Percentiles rank a stretch among this genome's conserved stretches.
phyloP scores from a whole-genome alignment of 2,329 filamentous ascomycete species.

The Cytospora chrysosperma region DNA sequence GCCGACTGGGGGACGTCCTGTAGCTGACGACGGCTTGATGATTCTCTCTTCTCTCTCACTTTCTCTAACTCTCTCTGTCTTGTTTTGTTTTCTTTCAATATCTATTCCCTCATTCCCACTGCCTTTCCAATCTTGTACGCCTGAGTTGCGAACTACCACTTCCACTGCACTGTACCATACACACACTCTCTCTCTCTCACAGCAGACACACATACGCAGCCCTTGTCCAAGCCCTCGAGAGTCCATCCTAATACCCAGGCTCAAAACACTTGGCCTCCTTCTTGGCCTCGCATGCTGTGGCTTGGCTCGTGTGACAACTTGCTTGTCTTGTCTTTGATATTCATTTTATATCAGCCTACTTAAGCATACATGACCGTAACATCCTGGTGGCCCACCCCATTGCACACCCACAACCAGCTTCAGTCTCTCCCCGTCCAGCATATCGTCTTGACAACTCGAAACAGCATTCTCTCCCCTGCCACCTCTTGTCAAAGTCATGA shows the following conservation, averaged over 20 bases:
- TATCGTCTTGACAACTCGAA: neutral
- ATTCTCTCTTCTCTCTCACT: neutral
- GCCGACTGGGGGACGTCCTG: neutral
- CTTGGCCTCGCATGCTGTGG: constrained; percentile 17
- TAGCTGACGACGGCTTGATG: neutral
- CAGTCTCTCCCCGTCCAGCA: neutral
- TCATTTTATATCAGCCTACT: too few relatives aligned
- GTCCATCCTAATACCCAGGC: neutral
- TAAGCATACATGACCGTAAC: neutral
- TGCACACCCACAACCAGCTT: constrained; percentile 1
- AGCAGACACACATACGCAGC: too few relatives aligned
- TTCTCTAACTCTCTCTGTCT: too few relatives aligned
- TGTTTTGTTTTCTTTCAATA: neutral
- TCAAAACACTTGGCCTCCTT: constrained; percentile 11
- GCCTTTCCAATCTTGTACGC: neutral
- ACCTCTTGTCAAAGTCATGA: neutral
- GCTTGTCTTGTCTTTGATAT: constrained; percentile 11
- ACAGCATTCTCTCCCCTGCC: neutral
- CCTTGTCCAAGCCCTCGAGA: too few relatives aligned
- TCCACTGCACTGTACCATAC: too few relatives aligned
- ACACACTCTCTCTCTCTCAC: too few relatives aligned
- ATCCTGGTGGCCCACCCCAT: neutral
- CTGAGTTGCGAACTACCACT: neutral
- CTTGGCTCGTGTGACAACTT: neutral
- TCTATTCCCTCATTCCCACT: neutral